These are phyloP conservation scores for Phytopythium oedochilum DNA, from an alignment of 352 stramenopile genomes.

Conservation along the genomic window DNA sequence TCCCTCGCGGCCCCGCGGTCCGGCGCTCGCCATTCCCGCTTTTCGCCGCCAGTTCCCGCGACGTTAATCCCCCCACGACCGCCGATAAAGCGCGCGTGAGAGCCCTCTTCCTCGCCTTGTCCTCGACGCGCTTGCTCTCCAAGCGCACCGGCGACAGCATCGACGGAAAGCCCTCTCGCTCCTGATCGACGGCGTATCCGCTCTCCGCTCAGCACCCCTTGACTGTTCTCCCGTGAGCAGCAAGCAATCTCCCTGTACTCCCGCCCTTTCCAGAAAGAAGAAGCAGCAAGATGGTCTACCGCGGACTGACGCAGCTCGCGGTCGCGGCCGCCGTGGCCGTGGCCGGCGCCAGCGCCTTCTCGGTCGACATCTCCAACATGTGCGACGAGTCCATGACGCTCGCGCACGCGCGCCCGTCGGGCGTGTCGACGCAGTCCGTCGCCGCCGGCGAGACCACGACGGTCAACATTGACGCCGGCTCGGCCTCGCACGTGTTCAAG, in stretches of 20 bases:
- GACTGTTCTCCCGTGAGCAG: not conserved
- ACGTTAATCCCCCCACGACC: not conserved
- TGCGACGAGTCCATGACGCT: slow-evolving; percentile 43
- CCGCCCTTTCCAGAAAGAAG: too few relatives aligned
- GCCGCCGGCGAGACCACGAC: slow-evolving; percentile 24
- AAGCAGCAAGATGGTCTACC: slow-evolving; percentile 25
- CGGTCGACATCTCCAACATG: slow-evolving; percentile 56
- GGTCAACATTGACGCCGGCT: slow-evolving; percentile 18
- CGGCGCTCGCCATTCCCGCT: slow-evolving; percentile 1
- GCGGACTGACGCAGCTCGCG: slow-evolving; percentile 17
- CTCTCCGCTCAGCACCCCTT: too few relatives aligned
- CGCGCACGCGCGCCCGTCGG: slow-evolving; percentile 25
- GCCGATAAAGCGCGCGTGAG: not conserved
- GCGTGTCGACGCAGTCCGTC: slow-evolving; percentile 22
- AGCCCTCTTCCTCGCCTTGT: not conserved
- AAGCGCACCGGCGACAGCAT: not conserved
- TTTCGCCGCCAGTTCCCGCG: not conserved
- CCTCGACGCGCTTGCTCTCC: not conserved
- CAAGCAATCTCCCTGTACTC: not conserved
- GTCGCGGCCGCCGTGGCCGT: slow-evolving; percentile 26
- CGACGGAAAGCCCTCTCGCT: not conserved
- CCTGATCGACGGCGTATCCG: not conserved
- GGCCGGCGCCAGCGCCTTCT: slow-evolving; percentile 23
- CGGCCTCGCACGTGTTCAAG: slow-evolving; percentile 49
- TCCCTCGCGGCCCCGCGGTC: not conserved